Conservation (phyloP, 2,329 filamentous ascomycete genomes). For the Phoma sp. region DNA sequence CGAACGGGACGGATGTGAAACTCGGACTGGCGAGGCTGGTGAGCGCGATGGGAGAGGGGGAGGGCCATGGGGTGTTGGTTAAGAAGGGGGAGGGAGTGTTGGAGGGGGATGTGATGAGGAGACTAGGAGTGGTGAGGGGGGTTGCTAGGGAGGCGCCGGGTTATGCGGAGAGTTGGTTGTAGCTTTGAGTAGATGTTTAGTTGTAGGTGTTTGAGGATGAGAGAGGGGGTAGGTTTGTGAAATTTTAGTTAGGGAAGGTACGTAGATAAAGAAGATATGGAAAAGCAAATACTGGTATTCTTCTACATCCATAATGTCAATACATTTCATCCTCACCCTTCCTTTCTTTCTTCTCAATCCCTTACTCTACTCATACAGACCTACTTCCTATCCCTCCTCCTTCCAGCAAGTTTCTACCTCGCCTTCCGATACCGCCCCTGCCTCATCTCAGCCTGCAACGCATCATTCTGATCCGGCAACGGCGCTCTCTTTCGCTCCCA, state of each 20-base stretch:
- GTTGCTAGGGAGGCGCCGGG: slow-evolving; percentile 8
- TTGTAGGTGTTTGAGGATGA: no score
- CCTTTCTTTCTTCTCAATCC: neutral
- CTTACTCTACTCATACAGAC: neutral
- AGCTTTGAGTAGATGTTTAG: no score
- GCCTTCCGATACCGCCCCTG: slow-evolving; percentile 57
- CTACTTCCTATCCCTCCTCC: neutral
- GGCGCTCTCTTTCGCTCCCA: slow-evolving; percentile 62
- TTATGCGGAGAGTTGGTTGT: slow-evolving; percentile 9
- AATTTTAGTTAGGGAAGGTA: no score
- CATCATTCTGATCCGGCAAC: slow-evolving; percentile 84
- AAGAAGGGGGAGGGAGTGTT: neutral
- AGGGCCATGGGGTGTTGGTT: neutral
- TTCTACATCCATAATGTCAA: no score
- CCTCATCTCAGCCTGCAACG: slow-evolving; percentile 77
- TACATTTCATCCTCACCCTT: neutral
- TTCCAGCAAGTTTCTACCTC: slow-evolving; percentile 16
- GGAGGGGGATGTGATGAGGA: slow-evolving; percentile 5
- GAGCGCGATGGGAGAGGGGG: neutral
- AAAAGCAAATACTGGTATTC: no score
- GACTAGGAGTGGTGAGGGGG: slow-evolving; percentile 1
- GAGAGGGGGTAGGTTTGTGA: no score
- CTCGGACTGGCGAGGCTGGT: neutral
- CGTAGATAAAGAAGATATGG: no score
- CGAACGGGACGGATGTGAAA: slow-evolving; percentile 16